Evolutionary conservation across 2,329 filamentous ascomycete species (phyloP).

Genomic region (Amylocarpus encephaloides): DNA sequence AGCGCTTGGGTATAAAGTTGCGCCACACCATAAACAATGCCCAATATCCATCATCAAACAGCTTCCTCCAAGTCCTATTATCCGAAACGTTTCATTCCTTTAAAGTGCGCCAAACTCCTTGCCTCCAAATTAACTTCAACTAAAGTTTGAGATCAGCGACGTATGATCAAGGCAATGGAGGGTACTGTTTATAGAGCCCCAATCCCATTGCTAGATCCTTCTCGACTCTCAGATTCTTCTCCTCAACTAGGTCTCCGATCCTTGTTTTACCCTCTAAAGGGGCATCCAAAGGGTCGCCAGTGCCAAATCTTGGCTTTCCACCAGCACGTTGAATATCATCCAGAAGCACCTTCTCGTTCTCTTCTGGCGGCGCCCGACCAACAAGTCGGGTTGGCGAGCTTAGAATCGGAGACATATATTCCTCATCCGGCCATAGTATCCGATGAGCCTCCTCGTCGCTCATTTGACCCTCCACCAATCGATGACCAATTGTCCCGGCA

Average conservation of each 20-base stretch:
- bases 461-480: conserved; percentile 13
- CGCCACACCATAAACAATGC: too few relatives aligned
- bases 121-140: background rate
- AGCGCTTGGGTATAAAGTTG: too few relatives aligned
- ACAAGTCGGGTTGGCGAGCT: background rate
- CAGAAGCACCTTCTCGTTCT: conserved; percentile 37
- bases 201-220: conserved; percentile 21
- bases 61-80: too few relatives aligned
- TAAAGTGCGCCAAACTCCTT: too few relatives aligned
- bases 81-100: too few relatives aligned
- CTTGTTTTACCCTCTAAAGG: conserved; percentile 38
- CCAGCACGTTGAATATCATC: conserved; percentile 29
- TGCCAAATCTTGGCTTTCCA: background rate
- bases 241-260: conserved; percentile 28
- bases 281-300: too few relatives aligned
- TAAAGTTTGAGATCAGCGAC: background rate
- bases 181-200: conserved; percentile 4
- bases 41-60: too few relatives aligned
- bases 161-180: background rate
- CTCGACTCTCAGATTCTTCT: conserved; percentile 31
- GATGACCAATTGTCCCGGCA: conserved; percentile 1
- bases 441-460: conserved; percentile 27
- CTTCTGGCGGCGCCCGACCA: conserved; percentile 10
- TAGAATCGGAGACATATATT: conserved; percentile 5
- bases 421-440: conserved; percentile 23